phyloP scores from a whole-genome alignment of 192 early-diverging fungal species.

The Backusella australiensis region DNA sequence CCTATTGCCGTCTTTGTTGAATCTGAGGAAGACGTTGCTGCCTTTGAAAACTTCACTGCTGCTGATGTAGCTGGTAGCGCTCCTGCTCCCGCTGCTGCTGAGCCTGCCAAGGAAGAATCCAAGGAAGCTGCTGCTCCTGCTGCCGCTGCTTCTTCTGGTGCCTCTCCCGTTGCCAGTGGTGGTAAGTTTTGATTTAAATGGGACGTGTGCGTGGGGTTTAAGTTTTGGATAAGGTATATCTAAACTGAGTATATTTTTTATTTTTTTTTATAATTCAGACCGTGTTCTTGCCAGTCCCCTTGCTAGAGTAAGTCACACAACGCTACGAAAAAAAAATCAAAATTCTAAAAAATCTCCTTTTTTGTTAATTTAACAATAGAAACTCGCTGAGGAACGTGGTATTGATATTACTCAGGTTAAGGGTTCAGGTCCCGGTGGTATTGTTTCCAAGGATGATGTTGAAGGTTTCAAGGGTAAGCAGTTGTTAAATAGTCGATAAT shows the following conservation, averaged over 20 bases:
- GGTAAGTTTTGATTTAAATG: background rate
- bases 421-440: slow-evolving; percentile 88
- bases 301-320: slow-evolving; percentile 18
- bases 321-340: background rate
- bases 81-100: slow-evolving; percentile 38
- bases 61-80: slow-evolving; percentile 47
- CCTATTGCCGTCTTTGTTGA: slow-evolving; percentile 92
- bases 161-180: slow-evolving; percentile 36
- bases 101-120: slow-evolving; percentile 28
- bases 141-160: slow-evolving; percentile 12
- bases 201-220: background rate
- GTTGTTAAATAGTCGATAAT: background rate
- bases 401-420: slow-evolving; percentile 72
- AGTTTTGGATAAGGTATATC: background rate
- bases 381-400: slow-evolving; percentile 81
- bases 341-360: slow-evolving; percentile 6
- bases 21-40: slow-evolving; percentile 80
- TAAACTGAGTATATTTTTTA: background rate
- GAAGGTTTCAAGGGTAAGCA: slow-evolving; percentile 57
- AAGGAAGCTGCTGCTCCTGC: slow-evolving; percentile 20
- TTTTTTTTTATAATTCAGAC: slow-evolving; percentile 7
- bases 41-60: slow-evolving; percentile 80
- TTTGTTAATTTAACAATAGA: slow-evolving; percentile 38
- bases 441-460: slow-evolving; percentile 92
- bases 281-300: slow-evolving; percentile 35